Evolutionary conservation across 176 grass and related monocot species (phyloP), one percentile per base, ranked within the genome.

Genomic region (Raddia distichophylla): DNA sequence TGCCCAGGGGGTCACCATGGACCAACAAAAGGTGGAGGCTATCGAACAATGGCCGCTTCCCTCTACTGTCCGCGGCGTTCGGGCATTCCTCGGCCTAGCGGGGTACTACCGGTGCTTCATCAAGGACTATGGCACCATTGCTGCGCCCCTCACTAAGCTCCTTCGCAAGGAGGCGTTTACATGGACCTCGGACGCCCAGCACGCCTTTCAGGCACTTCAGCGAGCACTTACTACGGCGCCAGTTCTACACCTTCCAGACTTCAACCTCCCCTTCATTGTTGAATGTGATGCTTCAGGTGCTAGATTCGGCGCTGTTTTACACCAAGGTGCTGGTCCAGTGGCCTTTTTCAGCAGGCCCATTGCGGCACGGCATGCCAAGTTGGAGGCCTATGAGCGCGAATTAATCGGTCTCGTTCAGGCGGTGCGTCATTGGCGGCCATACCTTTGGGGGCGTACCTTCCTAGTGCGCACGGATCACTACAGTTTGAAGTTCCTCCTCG

Each of bases 1-100:
- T 0, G 40, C 15, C 0, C 6, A 12, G 0, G 53, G 53, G 0
- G 53, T 55, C 2, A 4, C 16, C 13, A 55, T 55, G 53, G 0
- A 3, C 1, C 3, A 1, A 0, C 2, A 5, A 8, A 68, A 68
- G 17, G 66, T 69, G 0, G 1, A 20, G 14, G 66, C 42, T 0
- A 1, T 10, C 3, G 4, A 16, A 57, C 17, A 4, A 4, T 57
- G 54, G 54, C 16, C 54, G 0, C 6, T 5, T 16, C 66, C 66
- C 0, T 3, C 8, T 0, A 47, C 66, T 0, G 8, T 8, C 0
- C 43, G 66, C 0, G 43, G 18, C 2, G 1, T 69, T 1, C 66
- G 66, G 0, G 43, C 60, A 0, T 79, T 79, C 45, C 15, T 52
- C 0, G 76, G 60, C 0, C 7, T 79, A 0, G 32, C 76, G 0